Percentiles rank a stretch among this genome's conserved stretches.
Conservation (phyloP, 352 stramenopile genomes). For the Phytopythium boreale region DNA sequence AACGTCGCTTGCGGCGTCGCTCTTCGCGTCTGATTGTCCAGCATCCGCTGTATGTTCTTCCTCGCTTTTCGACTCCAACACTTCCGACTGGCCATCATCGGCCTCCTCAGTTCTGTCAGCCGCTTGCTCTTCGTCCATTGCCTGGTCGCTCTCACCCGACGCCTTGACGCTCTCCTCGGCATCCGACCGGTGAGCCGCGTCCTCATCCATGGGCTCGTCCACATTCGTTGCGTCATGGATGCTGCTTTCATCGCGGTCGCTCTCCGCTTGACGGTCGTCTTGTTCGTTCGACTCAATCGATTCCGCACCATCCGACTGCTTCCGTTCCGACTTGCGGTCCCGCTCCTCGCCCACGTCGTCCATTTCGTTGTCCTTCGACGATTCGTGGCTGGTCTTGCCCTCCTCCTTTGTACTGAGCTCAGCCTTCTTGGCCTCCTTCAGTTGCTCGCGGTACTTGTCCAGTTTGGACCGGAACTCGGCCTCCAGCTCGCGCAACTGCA, state of each 20-base stretch:
- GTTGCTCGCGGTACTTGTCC: conserved; percentile 38
- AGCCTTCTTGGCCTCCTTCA: conserved; percentile 32
- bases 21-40: neutral
- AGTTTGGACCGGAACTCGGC: conserved; percentile 44
- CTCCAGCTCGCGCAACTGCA: conserved; percentile 50
- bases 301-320: neutral
- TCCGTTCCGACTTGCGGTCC: neutral
- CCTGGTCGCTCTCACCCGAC: neutral
- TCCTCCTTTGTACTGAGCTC: conserved; percentile 5
- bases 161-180: neutral
- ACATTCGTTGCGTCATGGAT: conserved; percentile 5
- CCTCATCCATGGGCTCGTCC: neutral
- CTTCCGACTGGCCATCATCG: neutral
- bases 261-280: neutral
- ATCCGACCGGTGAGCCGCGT: neutral
- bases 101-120: neutral
- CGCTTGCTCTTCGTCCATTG: neutral
- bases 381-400: conserved; percentile 9
- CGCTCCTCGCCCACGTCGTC: conserved; percentile 8
- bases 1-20: neutral
- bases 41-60: neutral
- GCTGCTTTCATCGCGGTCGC: conserved; percentile 5
- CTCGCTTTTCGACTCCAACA: neutral
- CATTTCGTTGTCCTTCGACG: conserved; percentile 10
- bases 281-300: conserved; percentile 3